A percentile compares a stretch with the other conserved stretches of the same genome.
phyloP scores from a whole-genome alignment of 345 rosid genomes.

The Erucastrum elatum region DNA sequence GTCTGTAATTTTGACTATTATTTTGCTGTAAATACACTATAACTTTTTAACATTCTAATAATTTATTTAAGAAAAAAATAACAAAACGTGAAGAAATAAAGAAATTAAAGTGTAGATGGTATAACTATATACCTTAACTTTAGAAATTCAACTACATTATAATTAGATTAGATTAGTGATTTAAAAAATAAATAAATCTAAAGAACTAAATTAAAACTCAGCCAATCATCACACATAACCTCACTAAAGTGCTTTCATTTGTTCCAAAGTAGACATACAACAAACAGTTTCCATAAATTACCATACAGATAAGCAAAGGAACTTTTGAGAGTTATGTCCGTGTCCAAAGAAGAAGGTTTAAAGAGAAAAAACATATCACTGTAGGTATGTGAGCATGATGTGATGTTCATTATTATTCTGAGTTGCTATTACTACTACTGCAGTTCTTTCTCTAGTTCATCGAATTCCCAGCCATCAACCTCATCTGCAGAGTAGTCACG shows the following conservation, averaged over 20 bases:
- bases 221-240: too few relatives aligned
- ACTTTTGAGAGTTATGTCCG: constrained; percentile 6
- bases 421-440: constrained; percentile 31
- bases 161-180: too few relatives aligned
- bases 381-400: constrained; percentile 13
- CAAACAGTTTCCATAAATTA: constrained; percentile 21
- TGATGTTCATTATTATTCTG: constrained; percentile 23
- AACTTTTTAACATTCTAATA: too few relatives aligned
- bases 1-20: too few relatives aligned
- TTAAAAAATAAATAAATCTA: too few relatives aligned
- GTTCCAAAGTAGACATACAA: constrained; percentile 24
- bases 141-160: too few relatives aligned
- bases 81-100: too few relatives aligned
- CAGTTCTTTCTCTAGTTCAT: constrained; percentile 90
- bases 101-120: too few relatives aligned
- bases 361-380: constrained; percentile 1
- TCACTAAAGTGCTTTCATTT: neutral
- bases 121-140: too few relatives aligned
- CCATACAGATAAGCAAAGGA: constrained; percentile 12
- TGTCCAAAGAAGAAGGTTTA: neutral
- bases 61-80: too few relatives aligned
- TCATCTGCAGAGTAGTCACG: constrained; percentile 76
- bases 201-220: too few relatives aligned
- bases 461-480: constrained; percentile 95
- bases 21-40: too few relatives aligned